Evolutionary conservation across 306 rosid genomes (phyloP).

Genomic region (Pueraria montana): DNA sequence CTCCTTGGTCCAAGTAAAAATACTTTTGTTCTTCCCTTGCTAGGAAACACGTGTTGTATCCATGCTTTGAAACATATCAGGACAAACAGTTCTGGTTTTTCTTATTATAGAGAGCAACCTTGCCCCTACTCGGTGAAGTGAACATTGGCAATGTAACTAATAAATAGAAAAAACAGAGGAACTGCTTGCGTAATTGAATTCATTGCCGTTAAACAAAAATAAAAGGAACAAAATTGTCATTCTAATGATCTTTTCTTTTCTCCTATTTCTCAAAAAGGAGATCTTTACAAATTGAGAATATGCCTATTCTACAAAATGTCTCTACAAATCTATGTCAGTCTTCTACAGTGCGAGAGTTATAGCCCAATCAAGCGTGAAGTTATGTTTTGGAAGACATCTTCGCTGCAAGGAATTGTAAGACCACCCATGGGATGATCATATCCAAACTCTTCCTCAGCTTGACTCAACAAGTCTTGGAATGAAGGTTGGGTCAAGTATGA

Average conservation of each 20-base stretch:
- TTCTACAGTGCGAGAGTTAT: neutral
- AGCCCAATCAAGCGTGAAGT: constrained; percentile 40
- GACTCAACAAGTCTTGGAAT: constrained; percentile 53
- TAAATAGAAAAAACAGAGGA: neutral
- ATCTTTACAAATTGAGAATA: neutral
- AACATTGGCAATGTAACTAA: neutral
- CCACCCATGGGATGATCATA: constrained; percentile 65
- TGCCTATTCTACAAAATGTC: constrained; percentile 33
- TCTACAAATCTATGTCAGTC: constrained; percentile 29
- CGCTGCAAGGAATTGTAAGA: constrained; percentile 60
- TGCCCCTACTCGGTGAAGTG: neutral
- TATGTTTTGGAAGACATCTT: constrained; percentile 38
- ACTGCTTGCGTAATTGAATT: neutral
- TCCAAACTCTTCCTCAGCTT: constrained; percentile 55
- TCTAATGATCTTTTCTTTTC: neutral
- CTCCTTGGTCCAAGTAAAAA: neutral
- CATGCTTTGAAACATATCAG: neutral
- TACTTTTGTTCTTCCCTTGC: neutral
- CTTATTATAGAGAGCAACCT: neutral
- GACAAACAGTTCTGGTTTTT: constrained; percentile 22
- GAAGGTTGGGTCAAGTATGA: constrained; percentile 55
- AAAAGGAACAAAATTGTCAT: neutral
- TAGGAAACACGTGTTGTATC: too few species aligned
- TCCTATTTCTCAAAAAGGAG: neutral
- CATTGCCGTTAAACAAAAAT: neutral